These are phyloP conservation scores for Phytopythium sindhum DNA, from an alignment of 352 stramenopile species.

Conservation along the genomic window DNA sequence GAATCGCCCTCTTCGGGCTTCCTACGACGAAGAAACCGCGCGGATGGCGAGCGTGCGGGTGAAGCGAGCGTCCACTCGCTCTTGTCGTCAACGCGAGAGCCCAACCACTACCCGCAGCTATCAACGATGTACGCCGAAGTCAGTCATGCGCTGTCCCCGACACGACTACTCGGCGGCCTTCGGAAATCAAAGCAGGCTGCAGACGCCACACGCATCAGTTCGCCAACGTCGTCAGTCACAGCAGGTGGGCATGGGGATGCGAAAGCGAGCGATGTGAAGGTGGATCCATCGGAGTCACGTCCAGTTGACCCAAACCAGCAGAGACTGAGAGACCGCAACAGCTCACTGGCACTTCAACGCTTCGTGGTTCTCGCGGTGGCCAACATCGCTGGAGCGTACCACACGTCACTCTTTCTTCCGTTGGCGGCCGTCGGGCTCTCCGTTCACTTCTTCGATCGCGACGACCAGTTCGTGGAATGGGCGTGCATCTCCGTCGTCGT, in stretches of 20 bases:
- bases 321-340: background rate
- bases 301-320: background rate
- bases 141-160: conserved; percentile 4
- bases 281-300: background rate
- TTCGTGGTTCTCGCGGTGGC: conserved; percentile 32
- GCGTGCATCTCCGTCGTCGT: conserved; percentile 29
- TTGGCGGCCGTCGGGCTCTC: conserved; percentile 43
- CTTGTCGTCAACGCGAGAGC: background rate
- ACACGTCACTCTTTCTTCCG: conserved; percentile 60
- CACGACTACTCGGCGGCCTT: background rate
- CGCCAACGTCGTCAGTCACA: too few species aligned
- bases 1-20: background rate
- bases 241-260: background rate
- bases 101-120: background rate
- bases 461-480: conserved; percentile 29
- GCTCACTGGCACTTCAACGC: conserved; percentile 11
- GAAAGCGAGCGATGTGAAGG: background rate
- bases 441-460: conserved; percentile 22
- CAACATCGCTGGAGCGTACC: conserved; percentile 22
- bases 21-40: background rate
- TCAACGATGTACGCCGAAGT: background rate
- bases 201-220: background rate
- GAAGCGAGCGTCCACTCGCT: background rate
- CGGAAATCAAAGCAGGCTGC: background rate
- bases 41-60: background rate